Base-by-base conservation (phyloP, 2,329 filamentous ascomycete species). In the Fusarium sp. region DNA sequence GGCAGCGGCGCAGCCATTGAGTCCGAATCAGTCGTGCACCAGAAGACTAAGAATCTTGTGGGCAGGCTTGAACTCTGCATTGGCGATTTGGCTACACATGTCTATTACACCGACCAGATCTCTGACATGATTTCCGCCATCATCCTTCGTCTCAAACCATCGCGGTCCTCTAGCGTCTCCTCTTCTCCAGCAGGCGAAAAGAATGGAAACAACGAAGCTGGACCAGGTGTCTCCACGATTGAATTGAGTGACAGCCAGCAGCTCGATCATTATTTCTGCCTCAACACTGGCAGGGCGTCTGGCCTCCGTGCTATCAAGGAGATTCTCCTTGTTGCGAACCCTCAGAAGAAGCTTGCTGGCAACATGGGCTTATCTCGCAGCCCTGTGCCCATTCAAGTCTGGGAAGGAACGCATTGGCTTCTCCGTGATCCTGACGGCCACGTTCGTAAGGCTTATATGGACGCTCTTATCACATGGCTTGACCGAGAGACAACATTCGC, bases 321-420 rank as follows among this genome's bases (percentile, higher is more conserved):
- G 37, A 94, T 97, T 56, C 82, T 99, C 20, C 80, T 90, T 20
- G 91, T 96, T 21, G 94, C 95, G 5, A 97, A 96, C 73, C 85
- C 86, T 40, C 86, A 85, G 68, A 85, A 84, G 21, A 88, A 85
- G 69, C 81, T 85, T 61, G 84, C 81, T 69, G 86, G 85, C 68
- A 88, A 84, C 75, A 85, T 83, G 50, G 87, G 87, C 29, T 86
- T 96, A 50, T 88, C 89, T 8, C 87, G 94, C 66, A 92, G 91
- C 76, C 88, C 85, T 39, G 92, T 96, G 1, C 90, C 92, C 1
- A 84, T 97, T 11, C 87, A 91, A 54, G 91, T 94, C 1, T 99
- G 96, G 96, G 94, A 98, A 78, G 93, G 93, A n/a, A 97, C 94
- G 0, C 93, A 97, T 64, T 97, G 93, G 92, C 87, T 98, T 42